Conservation (phyloP, 2,329 filamentous ascomycete genomes). For the Penicillium sp. region DNA sequence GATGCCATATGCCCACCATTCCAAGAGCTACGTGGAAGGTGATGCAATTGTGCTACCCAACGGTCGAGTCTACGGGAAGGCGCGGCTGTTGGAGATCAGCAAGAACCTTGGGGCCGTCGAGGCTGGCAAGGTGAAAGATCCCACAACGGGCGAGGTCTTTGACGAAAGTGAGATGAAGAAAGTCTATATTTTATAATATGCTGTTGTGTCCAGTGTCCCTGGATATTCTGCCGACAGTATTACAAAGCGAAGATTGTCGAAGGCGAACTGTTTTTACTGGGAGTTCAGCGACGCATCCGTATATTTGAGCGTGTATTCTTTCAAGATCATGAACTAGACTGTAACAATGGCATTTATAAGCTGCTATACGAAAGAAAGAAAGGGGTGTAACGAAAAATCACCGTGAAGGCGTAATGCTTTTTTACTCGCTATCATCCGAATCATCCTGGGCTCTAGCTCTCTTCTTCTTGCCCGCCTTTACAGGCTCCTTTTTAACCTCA, state of each 20-base stretch:
- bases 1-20: constrained; percentile 93
- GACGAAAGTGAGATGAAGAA: constrained; percentile 68
- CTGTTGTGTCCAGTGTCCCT: neutral
- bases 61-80: constrained; percentile 77
- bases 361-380: too few species aligned
- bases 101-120: constrained; percentile 70
- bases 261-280: too few species aligned
- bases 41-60: constrained; percentile 88
- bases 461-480: constrained; percentile 31
- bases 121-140: constrained; percentile 70
- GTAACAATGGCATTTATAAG: too few species aligned
- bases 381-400: too few species aligned
- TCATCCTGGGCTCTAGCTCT: constrained; percentile 26
- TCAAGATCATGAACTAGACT: too few species aligned
- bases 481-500: constrained; percentile 41
- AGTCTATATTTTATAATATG: constrained; percentile 79
- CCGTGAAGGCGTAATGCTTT: neutral
- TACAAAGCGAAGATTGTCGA: too few species aligned
- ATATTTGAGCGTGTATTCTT: too few species aligned
- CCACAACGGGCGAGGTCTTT: constrained; percentile 71
- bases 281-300: too few species aligned
- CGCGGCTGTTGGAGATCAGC: constrained; percentile 72
- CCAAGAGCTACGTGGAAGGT: constrained; percentile 86
- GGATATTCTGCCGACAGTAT: too few species aligned
- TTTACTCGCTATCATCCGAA: constrained; percentile 36